Base-by-base conservation (phyloP, 73 alveolate genomes). In the Paramecium primaurelia region DNA sequence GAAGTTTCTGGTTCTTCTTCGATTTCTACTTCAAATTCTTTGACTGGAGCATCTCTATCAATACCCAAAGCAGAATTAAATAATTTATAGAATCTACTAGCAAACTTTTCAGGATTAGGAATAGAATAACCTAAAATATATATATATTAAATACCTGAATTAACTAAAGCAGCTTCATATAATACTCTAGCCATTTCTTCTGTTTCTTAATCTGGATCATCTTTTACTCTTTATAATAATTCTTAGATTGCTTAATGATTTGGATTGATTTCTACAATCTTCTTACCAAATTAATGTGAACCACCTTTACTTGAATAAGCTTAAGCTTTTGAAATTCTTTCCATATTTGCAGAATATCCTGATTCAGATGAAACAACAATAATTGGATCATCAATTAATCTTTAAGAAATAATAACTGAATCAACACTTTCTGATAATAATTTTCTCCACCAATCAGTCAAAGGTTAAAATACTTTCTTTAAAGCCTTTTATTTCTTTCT, bases 281-380 rank as follows among this genome's bases (percentile, higher is more conserved):
- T 98, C 97, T 97, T 98, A 38, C 95, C 95, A 96, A 96, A 95
- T 88, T 96, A 95, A 51, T 47, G 86, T 9, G 71, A 22, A 92
- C 95, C 54, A 92, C 96, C 98, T 92, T 96, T 96, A 60, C 92
- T 95, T 58, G 99, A 97, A 73, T 97, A 98, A 54, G 99, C 99
- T 91, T 98, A 98, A 28, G 99, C 99, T 95, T 97, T 96, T 93
- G 97, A 96, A 71, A 98, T 97, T 95, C 99, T 96, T 92, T 98
- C 99, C 99, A 98, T 98, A 37, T 94, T 87, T 37, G 99, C 99
- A 8, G 99, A 95, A 87, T 97, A 97, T 20, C 99, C 98, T 58
- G 96, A 96, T 92, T 97, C 99, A 14, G 98, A 96, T 10, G 99
- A 95, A 83, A 98, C 95, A 42, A 98, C 94, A 80, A 95, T 95